phyloP scores from a whole-genome alignment of 2,329 filamentous ascomycete species.

The Cercospora brassicicola region DNA sequence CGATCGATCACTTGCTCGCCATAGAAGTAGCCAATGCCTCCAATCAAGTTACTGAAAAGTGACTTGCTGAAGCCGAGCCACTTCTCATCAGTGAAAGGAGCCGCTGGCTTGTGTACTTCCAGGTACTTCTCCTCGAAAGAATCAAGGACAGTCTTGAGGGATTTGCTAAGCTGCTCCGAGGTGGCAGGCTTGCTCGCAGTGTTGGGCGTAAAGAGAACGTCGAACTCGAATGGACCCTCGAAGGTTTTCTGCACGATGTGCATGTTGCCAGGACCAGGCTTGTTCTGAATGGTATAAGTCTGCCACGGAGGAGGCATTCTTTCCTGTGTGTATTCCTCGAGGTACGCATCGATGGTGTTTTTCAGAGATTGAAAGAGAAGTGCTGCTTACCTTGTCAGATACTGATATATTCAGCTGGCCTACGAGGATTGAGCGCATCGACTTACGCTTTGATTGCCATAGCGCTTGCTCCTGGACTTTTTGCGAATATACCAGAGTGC shows the following conservation, averaged over 20 bases:
- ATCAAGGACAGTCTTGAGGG: constrained; percentile 65
- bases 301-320: constrained; percentile 79
- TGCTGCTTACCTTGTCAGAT: constrained; percentile 45
- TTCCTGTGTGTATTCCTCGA: constrained; percentile 61
- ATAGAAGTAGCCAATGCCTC: constrained; percentile 93
- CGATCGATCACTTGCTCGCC: constrained; percentile 86
- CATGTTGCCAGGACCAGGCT: constrained; percentile 70
- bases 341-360: constrained; percentile 59
- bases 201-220: constrained; percentile 82
- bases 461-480: constrained; percentile 64
- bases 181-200: constrained; percentile 48
- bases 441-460: constrained; percentile 76
- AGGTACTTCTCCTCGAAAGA: constrained; percentile 75
- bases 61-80: constrained; percentile 80
- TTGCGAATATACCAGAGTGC: constrained; percentile 73
- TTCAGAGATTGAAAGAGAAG: constrained; percentile 65
- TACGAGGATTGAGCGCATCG: not conserved
- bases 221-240: constrained; percentile 85
- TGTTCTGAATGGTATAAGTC: constrained; percentile 74
- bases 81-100: constrained; percentile 71
- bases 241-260: constrained; percentile 92
- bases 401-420: constrained; percentile 38
- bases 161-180: constrained; percentile 64
- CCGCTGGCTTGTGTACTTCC: constrained; percentile 68
- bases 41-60: constrained; percentile 90